A percentile compares a stretch with the other conserved stretches of the same genome.
These are phyloP conservation scores for Pichia exigua DNA, from an alignment of 805 yeast species.

Conservation along the genomic window DNA sequence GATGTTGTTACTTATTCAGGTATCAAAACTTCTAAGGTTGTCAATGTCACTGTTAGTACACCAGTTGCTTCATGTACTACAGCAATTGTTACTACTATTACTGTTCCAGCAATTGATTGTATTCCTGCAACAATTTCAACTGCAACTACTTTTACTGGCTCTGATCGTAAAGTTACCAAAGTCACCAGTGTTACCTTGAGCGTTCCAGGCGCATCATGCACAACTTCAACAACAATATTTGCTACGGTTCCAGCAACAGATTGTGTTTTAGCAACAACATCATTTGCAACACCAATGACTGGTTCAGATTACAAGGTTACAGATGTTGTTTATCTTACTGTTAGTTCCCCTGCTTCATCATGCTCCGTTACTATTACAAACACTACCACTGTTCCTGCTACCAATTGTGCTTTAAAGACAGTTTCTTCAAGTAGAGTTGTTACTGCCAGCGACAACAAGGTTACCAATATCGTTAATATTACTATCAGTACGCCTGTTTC, in stretches of 20 bases:
- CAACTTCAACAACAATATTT: too few relatives aligned
- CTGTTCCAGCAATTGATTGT: not conserved
- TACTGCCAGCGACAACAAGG: not conserved
- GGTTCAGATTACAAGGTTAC: not conserved
- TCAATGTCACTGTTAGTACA: not conserved
- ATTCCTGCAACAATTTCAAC: not conserved
- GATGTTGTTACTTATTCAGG: not conserved
- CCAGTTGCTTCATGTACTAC: not conserved
- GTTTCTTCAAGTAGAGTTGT: not conserved
- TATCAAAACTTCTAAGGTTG: not conserved
- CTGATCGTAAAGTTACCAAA: not conserved
- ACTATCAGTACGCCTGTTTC: not conserved
- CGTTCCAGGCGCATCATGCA: not conserved
- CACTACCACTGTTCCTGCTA: not conserved
- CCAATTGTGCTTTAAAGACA: not conserved
- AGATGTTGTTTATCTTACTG: not conserved
- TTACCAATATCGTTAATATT: not conserved
- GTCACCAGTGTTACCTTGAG: not conserved
- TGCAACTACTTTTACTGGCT: not conserved
- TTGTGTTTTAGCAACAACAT: not conserved
- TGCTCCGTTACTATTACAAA: not conserved
- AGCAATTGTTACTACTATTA: not conserved
- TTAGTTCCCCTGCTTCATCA: not conserved
- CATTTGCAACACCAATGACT: not conserved
- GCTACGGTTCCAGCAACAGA: slow-evolving; percentile 1